These are phyloP conservation scores for Schizophyllum amplum DNA, from an alignment of 1,284 basidiomycete species.

Conservation along the genomic window DNA sequence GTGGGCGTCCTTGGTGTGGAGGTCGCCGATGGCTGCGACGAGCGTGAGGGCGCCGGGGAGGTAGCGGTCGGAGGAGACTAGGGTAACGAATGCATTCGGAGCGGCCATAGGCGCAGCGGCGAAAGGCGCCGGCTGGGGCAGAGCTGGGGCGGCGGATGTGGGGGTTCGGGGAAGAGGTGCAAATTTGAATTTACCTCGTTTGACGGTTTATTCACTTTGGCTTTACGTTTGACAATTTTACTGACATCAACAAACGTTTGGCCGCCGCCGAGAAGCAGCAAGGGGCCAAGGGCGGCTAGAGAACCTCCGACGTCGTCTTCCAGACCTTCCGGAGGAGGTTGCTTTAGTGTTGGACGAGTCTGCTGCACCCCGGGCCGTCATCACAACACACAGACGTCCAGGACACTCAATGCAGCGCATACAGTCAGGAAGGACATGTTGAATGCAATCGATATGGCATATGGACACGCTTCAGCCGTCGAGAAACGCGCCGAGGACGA, in stretches of 20 bases:
- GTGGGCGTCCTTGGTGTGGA: conserved; percentile 54
- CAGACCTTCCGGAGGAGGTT: too few relatives aligned
- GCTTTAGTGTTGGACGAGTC: too few relatives aligned
- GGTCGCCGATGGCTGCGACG: conserved; percentile 74
- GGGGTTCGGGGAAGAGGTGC: background rate
- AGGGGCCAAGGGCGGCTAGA: background rate
- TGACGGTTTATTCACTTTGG: background rate
- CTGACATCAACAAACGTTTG: background rate
- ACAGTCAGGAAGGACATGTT: too few relatives aligned
- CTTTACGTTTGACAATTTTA: background rate
- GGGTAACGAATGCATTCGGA: conserved; percentile 79
- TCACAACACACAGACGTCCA: too few relatives aligned
- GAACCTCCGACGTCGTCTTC: background rate
- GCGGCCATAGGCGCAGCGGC: conserved; percentile 41
- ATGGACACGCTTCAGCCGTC: too few relatives aligned
- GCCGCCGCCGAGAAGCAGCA: background rate
- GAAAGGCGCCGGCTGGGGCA: conserved; percentile 13
- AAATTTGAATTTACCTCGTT: background rate
- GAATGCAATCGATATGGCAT: too few relatives aligned
- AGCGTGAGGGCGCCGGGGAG: conserved; percentile 88
- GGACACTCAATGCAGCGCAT: too few relatives aligned
- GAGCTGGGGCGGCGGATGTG: conserved; percentile 6
- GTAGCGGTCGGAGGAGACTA: conserved; percentile 86
- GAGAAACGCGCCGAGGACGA: background rate
- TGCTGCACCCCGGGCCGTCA: too few relatives aligned